These are phyloP conservation scores for Soucietia sequanensis DNA, from an alignment of 805 yeast genomes.

Conservation along the genomic window DNA sequence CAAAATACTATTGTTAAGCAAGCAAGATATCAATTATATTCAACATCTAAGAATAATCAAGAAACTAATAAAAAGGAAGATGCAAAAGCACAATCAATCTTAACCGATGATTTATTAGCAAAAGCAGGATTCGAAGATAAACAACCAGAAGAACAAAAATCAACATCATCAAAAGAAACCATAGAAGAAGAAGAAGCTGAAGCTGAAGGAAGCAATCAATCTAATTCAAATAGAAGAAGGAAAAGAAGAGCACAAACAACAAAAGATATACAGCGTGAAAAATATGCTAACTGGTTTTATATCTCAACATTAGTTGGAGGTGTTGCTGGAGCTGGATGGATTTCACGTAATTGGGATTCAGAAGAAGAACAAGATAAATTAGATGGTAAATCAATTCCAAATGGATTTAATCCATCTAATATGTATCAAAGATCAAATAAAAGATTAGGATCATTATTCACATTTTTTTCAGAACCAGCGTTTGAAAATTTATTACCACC, in stretches of 20 bases:
- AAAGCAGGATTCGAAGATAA: conserved; percentile 76
- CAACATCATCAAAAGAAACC: conserved; percentile 13
- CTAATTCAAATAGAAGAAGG: conserved; percentile 22
- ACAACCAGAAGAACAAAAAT: conserved; percentile 14
- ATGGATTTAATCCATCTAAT: conserved; percentile 66
- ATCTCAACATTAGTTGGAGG: conserved; percentile 54
- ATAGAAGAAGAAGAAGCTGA: conserved; percentile 12
- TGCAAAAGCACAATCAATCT: conserved; percentile 50
- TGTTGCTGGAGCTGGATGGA: conserved; percentile 55
- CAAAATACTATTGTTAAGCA: no score
- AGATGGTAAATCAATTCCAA: conserved; percentile 52
- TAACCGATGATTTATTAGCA: conserved; percentile 78
- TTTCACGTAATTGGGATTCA: conserved; percentile 84
- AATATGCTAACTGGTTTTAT: conserved; percentile 73
- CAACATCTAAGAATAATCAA: no score
- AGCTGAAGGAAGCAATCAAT: conserved; percentile 9
- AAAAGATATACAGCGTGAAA: conserved; percentile 79
- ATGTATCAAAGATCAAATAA: conserved; percentile 69
- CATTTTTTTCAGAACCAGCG: conserved; percentile 89
- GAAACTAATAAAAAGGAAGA: no score
- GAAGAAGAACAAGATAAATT: conserved; percentile 58
- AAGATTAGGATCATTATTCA: conserved; percentile 72
- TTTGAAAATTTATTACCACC: conserved; percentile 92
- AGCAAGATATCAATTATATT: no score
- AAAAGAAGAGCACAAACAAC: conserved; percentile 61